These are phyloP conservation scores for Porphyrellus cyaneotinctus DNA, from an alignment of 768 basidiomycete genomes.

Conservation along the genomic window DNA sequence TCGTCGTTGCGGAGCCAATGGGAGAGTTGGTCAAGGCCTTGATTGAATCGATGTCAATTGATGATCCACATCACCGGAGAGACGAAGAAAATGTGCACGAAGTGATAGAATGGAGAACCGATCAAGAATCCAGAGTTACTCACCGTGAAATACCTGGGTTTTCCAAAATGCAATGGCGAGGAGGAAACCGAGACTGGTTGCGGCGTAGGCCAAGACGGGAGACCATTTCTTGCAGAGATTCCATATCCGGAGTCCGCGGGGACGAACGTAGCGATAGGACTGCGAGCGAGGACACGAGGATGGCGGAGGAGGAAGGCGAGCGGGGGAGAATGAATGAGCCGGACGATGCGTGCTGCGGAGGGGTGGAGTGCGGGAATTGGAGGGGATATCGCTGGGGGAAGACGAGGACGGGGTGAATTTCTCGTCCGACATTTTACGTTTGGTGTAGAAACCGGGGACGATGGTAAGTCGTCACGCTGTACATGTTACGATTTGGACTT, in stretches of 20 bases:
- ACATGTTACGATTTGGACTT: too few species aligned
- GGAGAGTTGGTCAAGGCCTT: conserved; percentile 81
- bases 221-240: conserved; percentile 69
- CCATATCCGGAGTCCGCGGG: conserved; percentile 50
- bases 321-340: conserved; percentile 19
- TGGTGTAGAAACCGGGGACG: too few species aligned
- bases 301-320: conserved; percentile 14
- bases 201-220: conserved; percentile 71
- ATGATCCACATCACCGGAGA: background rate
- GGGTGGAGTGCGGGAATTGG: conserved; percentile 10
- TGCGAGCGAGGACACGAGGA: conserved; percentile 17
- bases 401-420: conserved; percentile 13
- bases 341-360: conserved; percentile 15
- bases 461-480: background rate
- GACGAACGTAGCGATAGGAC: conserved; percentile 38
- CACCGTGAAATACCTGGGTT: conserved; percentile 77
- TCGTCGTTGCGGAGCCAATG: conserved; percentile 71
- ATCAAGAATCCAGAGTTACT: conserved; percentile 27
- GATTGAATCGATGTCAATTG: conserved; percentile 2
- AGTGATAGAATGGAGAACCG: background rate
- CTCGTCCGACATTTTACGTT: conserved; percentile 25
- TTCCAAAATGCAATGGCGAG: conserved; percentile 82
- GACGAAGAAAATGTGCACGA: too few species aligned
- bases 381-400: conserved; percentile 19
- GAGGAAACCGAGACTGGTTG: conserved; percentile 74